phyloP scores from a whole-genome alignment of 176 grass and related monocot species.

The Aegilops speltoides region DNA sequence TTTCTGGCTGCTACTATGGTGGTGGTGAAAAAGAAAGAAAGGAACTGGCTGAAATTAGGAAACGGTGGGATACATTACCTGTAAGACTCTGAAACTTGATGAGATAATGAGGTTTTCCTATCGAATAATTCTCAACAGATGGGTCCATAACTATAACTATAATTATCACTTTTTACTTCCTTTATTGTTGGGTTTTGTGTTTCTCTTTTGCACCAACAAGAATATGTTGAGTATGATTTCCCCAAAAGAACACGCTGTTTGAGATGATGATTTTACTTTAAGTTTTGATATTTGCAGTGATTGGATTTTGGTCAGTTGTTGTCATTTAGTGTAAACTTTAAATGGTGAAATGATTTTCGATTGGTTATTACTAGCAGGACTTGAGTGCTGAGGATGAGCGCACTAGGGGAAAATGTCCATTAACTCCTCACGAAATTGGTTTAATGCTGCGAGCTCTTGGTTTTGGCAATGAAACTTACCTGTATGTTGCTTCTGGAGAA shows the following conservation, averaged over 20 bases:
- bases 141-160: neutral
- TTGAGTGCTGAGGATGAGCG: conserved; percentile 75
- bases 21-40: conserved; percentile 88
- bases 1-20: conserved; percentile 96
- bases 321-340: conserved; percentile 1
- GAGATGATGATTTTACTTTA: neutral
- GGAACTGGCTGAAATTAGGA: conserved; percentile 89
- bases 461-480: conserved; percentile 70
- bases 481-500: conserved; percentile 94
- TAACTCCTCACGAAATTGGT: conserved; percentile 92
- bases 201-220: neutral
- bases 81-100: conserved; percentile 60
- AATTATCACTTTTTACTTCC: neutral
- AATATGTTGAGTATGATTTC: neutral
- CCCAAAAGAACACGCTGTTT: neutral
- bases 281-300: neutral
- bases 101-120: conserved; percentile 31
- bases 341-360: conserved; percentile 25
- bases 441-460: conserved; percentile 86
- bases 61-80: conserved; percentile 94
- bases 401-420: conserved; percentile 80
- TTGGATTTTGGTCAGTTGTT: neutral
- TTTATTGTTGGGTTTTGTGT: neutral
- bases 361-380: conserved; percentile 61
- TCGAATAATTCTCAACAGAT: neutral